These are phyloP conservation scores for Leishmania lainsoni DNA, from an alignment of 208 protist species.

Conservation along the genomic window DNA sequence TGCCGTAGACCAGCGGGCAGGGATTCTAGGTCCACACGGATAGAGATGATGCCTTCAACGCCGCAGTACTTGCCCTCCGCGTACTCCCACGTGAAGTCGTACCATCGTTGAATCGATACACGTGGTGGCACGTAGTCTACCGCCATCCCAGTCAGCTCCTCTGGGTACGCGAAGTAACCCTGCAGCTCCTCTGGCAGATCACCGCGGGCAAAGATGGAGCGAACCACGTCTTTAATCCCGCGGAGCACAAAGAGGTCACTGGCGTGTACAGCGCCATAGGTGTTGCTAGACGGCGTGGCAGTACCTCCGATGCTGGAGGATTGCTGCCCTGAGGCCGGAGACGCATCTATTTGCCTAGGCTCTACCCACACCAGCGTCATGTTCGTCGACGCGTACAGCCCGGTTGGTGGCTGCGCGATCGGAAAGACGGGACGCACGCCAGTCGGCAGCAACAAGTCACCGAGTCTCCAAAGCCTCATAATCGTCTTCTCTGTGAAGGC, in stretches of 20 bases:
- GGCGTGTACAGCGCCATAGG: background rate
- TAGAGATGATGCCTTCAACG: slow-evolving; percentile 71
- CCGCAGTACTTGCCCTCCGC: slow-evolving; percentile 59
- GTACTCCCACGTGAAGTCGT: slow-evolving; percentile 88
- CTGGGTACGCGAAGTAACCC: slow-evolving; percentile 83
- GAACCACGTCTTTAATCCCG: slow-evolving; percentile 73
- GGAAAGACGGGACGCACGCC: slow-evolving; percentile 66
- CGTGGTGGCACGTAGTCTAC: slow-evolving; percentile 59
- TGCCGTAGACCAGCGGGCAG: slow-evolving; percentile 61
- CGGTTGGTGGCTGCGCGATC: slow-evolving; percentile 40
- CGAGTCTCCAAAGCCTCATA: slow-evolving; percentile 71
- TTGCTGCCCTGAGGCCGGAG: background rate
- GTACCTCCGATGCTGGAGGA: background rate
- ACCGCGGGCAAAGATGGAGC: slow-evolving; percentile 72
- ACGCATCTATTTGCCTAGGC: background rate
- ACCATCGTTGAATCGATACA: slow-evolving; percentile 69
- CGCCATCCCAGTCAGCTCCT: slow-evolving; percentile 65
- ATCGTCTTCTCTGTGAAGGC: slow-evolving; percentile 70
- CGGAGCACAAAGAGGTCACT: slow-evolving; percentile 44
- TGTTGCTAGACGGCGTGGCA: background rate
- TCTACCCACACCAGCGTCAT: slow-evolving; percentile 85
- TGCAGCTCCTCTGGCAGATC: slow-evolving; percentile 79
- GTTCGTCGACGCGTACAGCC: slow-evolving; percentile 58
- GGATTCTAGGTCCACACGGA: slow-evolving; percentile 58
- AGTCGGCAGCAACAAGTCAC: slow-evolving; percentile 74